Conservation (phyloP, 345 rosid genomes). For the Dovyalis caffra region DNA sequence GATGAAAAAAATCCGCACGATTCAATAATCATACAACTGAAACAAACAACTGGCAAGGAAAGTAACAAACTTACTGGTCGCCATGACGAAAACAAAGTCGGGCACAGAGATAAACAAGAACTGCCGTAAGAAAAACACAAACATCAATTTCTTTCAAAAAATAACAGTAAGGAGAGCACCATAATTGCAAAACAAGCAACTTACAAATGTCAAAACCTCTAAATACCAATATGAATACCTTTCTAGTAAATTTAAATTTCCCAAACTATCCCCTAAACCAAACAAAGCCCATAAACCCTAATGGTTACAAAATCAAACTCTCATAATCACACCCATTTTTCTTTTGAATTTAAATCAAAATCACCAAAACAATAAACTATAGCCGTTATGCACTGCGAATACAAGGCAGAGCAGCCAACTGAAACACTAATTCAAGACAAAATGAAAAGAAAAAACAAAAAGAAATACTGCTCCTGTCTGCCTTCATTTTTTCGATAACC, state of each 20-base stretch:
- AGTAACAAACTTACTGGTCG: constrained; percentile 31
- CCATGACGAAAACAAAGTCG: constrained; percentile 23
- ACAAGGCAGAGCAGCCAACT: background rate
- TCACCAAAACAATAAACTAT: background rate
- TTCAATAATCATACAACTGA: background rate
- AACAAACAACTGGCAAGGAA: background rate
- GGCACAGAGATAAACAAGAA: background rate
- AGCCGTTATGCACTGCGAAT: background rate
- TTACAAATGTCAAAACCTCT: background rate
- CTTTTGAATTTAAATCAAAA: background rate
- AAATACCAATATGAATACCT: background rate
- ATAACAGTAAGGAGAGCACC: background rate
- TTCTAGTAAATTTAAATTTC: background rate
- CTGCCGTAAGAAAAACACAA: background rate
- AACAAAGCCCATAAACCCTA: background rate
- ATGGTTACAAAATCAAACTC: background rate
- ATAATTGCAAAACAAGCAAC: background rate
- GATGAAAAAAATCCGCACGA: too few species aligned
- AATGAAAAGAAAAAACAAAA: background rate
- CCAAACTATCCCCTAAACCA: background rate
- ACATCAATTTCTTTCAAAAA: background rate
- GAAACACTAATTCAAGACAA: background rate
- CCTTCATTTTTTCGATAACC: background rate
- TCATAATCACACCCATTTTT: background rate
- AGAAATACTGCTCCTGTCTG: background rate